A percentile compares a stretch with the other conserved stretches of the same genome.
These are phyloP conservation scores for Ochetophila trinervis DNA, from an alignment of 306 rosid genomes.

Conservation along the genomic window DNA sequence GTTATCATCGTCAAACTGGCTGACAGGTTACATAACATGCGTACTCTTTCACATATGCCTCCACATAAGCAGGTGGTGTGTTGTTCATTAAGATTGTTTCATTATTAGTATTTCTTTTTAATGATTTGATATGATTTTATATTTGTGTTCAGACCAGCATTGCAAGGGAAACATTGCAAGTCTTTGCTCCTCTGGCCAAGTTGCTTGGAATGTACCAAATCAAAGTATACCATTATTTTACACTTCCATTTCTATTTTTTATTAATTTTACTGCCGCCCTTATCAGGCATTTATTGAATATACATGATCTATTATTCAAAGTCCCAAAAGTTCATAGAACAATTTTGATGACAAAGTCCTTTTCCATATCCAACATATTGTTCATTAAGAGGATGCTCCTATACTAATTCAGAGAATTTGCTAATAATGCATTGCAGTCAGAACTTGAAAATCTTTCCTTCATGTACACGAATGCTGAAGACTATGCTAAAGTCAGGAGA, in stretches of 20 bases:
- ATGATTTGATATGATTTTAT: conserved; percentile 18
- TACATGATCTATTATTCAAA: neutral
- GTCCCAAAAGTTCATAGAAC: neutral
- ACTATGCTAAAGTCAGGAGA: conserved; percentile 85
- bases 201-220: conserved; percentile 98
- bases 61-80: conserved; percentile 87
- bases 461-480: conserved; percentile 93
- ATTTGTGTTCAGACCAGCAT: conserved; percentile 74
- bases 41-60: conserved; percentile 96
- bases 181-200: conserved; percentile 99
- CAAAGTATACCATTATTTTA: conserved; percentile 55
- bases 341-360: neutral
- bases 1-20: conserved; percentile 96
- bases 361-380: neutral
- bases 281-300: neutral
- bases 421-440: conserved; percentile 53
- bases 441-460: conserved; percentile 96
- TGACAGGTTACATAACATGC: conserved; percentile 96
- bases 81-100: conserved; percentile 23
- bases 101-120: conserved; percentile 11
- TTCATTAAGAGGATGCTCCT: conserved; percentile 7
- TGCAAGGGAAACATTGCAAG: conserved; percentile 92
- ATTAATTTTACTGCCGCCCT: neutral
- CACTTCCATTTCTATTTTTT: neutral
- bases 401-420: conserved; percentile 11